A percentile compares a stretch with the other conserved stretches of the same genome.
These are phyloP conservation scores for Vitis amurensis DNA, from an alignment of 164 flowering plant genomes.

Conservation along the genomic window DNA sequence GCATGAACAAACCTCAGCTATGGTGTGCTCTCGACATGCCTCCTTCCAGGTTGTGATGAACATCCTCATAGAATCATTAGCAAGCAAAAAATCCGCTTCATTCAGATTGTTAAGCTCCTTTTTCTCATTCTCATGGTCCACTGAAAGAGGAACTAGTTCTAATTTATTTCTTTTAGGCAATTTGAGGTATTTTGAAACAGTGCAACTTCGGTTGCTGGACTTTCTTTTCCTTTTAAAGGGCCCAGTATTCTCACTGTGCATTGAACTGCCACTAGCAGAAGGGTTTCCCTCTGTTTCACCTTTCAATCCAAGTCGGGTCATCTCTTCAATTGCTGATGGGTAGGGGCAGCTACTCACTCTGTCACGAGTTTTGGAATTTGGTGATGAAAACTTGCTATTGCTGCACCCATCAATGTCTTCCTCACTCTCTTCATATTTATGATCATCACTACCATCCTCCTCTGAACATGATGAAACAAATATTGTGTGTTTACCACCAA, in stretches of 20 bases:
- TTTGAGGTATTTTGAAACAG: slow-evolving; percentile 21
- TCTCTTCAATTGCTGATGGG: slow-evolving; percentile 86
- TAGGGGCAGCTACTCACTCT: slow-evolving; percentile 78
- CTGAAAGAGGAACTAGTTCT: not conserved
- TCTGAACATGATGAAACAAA: slow-evolving; percentile 80
- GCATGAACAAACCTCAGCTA: slow-evolving; percentile 46
- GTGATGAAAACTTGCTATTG: slow-evolving; percentile 23
- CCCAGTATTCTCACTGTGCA: slow-evolving; percentile 13
- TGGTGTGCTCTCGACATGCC: slow-evolving; percentile 49
- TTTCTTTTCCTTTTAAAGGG: slow-evolving; percentile 53
- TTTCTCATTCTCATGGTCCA: slow-evolving; percentile 5
- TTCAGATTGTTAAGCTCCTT: slow-evolving; percentile 2
- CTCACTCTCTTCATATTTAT: slow-evolving; percentile 23
- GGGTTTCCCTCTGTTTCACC: slow-evolving; percentile 24
- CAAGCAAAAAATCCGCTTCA: slow-evolving; percentile 23
- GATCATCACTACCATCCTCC: slow-evolving; percentile 44
- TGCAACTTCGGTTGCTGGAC: slow-evolving; percentile 19
- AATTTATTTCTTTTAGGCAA: slow-evolving; percentile 22
- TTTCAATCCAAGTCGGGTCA: slow-evolving; percentile 64
- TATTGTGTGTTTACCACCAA: slow-evolving; percentile 59
- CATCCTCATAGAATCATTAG: slow-evolving; percentile 29
- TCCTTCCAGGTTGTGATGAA: slow-evolving; percentile 87
- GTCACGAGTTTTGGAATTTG: slow-evolving; percentile 32
- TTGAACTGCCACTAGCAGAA: slow-evolving; percentile 30
- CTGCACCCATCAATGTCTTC: slow-evolving; percentile 3